Percentiles rank a stretch among this genome's conserved stretches.
Conservation (phyloP, 139 green algal genomes). For the Monoraphidium neglectum region DNA sequence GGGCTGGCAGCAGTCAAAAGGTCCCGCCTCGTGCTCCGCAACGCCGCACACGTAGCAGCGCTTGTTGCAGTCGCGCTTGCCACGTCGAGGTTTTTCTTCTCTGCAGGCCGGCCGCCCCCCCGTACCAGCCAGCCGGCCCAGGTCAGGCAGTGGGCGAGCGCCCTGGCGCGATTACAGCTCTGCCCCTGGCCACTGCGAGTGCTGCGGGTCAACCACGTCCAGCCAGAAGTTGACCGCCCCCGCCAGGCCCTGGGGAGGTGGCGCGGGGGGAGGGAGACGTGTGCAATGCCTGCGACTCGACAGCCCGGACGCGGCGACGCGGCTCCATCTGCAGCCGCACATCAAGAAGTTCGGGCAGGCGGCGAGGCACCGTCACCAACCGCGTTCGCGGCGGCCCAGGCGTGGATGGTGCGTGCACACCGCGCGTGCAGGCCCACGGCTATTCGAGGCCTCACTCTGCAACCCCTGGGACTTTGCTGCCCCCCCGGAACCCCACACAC, state of each 20-base stretch:
- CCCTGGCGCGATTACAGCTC: constrained; percentile 24
- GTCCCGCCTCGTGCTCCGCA: too few species aligned
- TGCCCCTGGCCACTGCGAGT: constrained; percentile 39
- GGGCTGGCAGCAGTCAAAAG: too few species aligned
- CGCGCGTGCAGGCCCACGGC: not conserved
- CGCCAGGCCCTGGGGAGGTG: constrained; percentile 34
- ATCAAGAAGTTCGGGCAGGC: not conserved
- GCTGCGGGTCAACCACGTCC: constrained; percentile 42
- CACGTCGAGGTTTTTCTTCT: too few species aligned
- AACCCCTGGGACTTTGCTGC: too few species aligned
- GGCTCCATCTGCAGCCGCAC: constrained; percentile 8
- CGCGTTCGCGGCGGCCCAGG: not conserved
- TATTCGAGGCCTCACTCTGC: too few species aligned
- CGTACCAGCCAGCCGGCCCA: too few species aligned
- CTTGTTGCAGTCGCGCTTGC: too few species aligned
- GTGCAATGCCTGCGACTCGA: too few species aligned
- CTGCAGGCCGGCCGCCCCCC: too few species aligned
- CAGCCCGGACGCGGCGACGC: not conserved
- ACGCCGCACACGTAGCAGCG: too few species aligned
- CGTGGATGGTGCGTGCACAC: not conserved
- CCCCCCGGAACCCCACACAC: not conserved
- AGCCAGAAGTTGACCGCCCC: constrained; percentile 56
- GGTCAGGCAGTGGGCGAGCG: too few species aligned
- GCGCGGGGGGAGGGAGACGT: too few species aligned
- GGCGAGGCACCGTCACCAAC: not conserved